Conservation (phyloP, 2,329 filamentous ascomycete species). For the Ramularia endophylla region DNA sequence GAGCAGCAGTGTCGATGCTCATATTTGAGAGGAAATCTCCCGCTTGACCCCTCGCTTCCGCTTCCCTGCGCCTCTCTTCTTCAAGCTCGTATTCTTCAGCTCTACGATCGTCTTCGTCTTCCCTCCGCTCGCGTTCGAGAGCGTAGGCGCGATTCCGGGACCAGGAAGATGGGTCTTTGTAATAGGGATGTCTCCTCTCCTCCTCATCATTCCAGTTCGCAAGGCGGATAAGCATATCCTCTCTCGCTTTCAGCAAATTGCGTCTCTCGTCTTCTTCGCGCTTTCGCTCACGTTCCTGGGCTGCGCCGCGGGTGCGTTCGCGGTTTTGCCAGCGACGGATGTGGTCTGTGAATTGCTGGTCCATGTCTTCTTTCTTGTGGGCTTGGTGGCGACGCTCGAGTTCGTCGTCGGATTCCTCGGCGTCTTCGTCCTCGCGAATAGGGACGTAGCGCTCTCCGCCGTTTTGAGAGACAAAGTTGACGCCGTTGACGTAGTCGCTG, state of each 20-base stretch:
- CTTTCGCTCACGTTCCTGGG: slow-evolving; percentile 76
- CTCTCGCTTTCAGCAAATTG: slow-evolving; percentile 56
- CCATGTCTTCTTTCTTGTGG: slow-evolving; percentile 67
- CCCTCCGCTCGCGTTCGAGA: slow-evolving; percentile 64
- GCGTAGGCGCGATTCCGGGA: slow-evolving; percentile 71
- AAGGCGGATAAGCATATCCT: slow-evolving; percentile 65
- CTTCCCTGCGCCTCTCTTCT: slow-evolving; percentile 58
- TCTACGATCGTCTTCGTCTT: slow-evolving; percentile 76
- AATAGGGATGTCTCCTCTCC: slow-evolving; percentile 87
- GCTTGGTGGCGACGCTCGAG: slow-evolving; percentile 65
- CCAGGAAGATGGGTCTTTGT: slow-evolving; percentile 80
- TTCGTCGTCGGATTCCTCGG: slow-evolving; percentile 81
- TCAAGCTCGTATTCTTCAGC: slow-evolving; percentile 70
- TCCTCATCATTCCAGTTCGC: slow-evolving; percentile 83
- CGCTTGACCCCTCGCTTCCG: slow-evolving; percentile 76
- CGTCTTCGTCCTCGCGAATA: slow-evolving; percentile 74
- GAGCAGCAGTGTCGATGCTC: slow-evolving; percentile 63
- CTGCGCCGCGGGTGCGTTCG: slow-evolving; percentile 75
- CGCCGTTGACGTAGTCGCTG: slow-evolving; percentile 67
- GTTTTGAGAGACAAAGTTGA: slow-evolving; percentile 70
- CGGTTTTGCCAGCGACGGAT: slow-evolving; percentile 88
- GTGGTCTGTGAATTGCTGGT: slow-evolving; percentile 76
- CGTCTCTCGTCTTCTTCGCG: slow-evolving; percentile 71
- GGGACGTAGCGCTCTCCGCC: slow-evolving; percentile 32
- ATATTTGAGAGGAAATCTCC: slow-evolving; percentile 86